Conservation (phyloP, 129 eudicot species). For the Chrysanthemum lavandulifolium region DNA sequence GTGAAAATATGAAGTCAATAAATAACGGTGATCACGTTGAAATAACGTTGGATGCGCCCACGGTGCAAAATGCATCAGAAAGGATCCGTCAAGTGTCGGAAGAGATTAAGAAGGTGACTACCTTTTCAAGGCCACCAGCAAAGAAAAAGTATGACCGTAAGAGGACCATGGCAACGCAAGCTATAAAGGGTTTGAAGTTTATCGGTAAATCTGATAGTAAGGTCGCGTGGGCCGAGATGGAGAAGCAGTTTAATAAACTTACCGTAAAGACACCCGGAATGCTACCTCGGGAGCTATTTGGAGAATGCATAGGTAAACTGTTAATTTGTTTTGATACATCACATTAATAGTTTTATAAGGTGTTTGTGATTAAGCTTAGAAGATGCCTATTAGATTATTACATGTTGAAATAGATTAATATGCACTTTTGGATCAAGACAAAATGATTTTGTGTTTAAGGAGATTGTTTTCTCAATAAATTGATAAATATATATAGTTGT, state of each 20-base stretch:
- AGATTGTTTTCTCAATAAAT: too few relatives aligned
- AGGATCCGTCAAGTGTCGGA: constrained; percentile 53
- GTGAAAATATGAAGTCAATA: too few relatives aligned
- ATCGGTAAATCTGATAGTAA: constrained; percentile 60
- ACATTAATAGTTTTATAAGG: too few relatives aligned
- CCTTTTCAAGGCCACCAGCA: constrained; percentile 24
- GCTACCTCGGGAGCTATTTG: constrained; percentile 57
- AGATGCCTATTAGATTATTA: too few relatives aligned
- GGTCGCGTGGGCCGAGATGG: constrained; percentile 60
- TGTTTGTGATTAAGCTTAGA: too few relatives aligned
- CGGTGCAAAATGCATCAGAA: constrained; percentile 51
- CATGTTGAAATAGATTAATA: too few relatives aligned
- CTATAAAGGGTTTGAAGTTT: constrained; percentile 59
- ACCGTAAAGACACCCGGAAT: constrained; percentile 43
- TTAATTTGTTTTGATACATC: background rate
- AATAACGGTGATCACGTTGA: too few relatives aligned
- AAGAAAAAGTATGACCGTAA: constrained; percentile 44
- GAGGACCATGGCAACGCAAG: constrained; percentile 56
- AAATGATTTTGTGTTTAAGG: too few relatives aligned
- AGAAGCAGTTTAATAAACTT: constrained; percentile 51
- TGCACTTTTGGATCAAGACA: too few relatives aligned
- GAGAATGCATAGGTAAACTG: constrained; percentile 68
- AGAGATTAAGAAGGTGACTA: constrained; percentile 49
- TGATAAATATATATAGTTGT: too few relatives aligned
- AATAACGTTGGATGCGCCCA: background rate